Evolutionary conservation across 2,329 filamentous ascomycete species (phyloP), one percentile per base, ranked within the genome.

Genomic region (Epichloe baconii): DNA sequence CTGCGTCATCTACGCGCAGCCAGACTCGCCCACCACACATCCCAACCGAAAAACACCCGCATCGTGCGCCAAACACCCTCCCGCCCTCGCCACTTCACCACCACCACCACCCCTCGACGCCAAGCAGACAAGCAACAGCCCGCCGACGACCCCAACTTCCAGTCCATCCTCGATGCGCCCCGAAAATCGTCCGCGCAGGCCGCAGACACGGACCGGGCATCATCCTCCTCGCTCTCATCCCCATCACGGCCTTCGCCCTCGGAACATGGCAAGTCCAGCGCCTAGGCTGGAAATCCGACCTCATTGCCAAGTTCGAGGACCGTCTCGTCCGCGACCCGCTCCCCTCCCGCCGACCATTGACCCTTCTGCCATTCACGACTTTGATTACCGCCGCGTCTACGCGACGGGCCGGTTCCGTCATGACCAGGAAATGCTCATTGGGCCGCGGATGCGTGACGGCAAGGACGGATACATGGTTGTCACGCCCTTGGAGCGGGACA

Each of bases 241-340:
- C 93, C 47, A 69, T 95, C 54, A 96, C 90, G 1, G 88, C 93
- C 11, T 95, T 98, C 67, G 73, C 76, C 50, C 82, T 98, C 15
- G 93, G 93, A 34, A 88, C 88, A 56, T 98, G 93, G 93, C 93
- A 98, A 66, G 86, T 98, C 50, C 82, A 95, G 66, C 85, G 93
- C 11, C 79, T 98, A 1, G 81, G 83, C 53, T 95, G 91, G 90
- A 98, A 98, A 67, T 89, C 88, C 4, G 86, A 95, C 44, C 76
- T 98, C 12, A 83, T 98, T 54, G 88, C 91, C 53, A 88, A 85
- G 59, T 88, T 87, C 67, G 93, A 97, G 70, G 90, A 98, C 72
- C 86, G 91, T 5, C 78, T 98, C 37, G 78, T 95, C 41, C 86
- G 86, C 52, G 78, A 85, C 17, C 93, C 93, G 0, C 74, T 98